These are phyloP conservation scores for Aristolochia californica DNA, from an alignment of 164 flowering plant species.

Conservation along the genomic window DNA sequence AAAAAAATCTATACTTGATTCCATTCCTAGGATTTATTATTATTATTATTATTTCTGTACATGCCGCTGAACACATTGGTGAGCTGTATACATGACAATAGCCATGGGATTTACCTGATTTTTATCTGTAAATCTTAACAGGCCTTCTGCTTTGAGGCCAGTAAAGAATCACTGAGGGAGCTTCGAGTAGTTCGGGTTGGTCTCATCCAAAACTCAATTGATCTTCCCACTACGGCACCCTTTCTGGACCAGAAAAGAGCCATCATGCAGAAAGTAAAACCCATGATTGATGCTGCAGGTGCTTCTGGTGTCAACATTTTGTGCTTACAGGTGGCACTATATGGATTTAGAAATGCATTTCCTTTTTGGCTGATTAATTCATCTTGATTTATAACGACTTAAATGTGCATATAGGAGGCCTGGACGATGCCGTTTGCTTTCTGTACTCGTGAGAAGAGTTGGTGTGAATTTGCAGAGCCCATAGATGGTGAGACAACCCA, in stretches of 20 bases:
- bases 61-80: background rate
- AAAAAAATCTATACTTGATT: too few species aligned
- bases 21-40: background rate
- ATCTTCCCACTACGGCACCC: conserved; percentile 64
- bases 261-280: conserved; percentile 61
- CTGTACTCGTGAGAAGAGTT: conserved; percentile 93
- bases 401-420: conserved; percentile 52
- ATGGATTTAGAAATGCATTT: background rate
- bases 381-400: background rate
- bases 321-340: conserved; percentile 74
- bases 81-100: background rate
- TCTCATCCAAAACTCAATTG: conserved; percentile 77
- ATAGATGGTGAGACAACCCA: conserved; percentile 81
- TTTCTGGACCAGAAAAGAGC: conserved; percentile 69
- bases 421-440: conserved; percentile 99
- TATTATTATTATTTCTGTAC: background rate
- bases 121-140: conserved; percentile 9
- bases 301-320: conserved; percentile 82
- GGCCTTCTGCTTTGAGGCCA: conserved; percentile 70
- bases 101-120: background rate
- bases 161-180: conserved; percentile 60
- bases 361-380: background rate
- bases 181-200: conserved; percentile 81
- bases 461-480: conserved; percentile 99
- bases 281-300: conserved; percentile 86